Conservation (phyloP, 2,329 filamentous ascomycete genomes). For the Neophaeococcomyces aloes region DNA sequence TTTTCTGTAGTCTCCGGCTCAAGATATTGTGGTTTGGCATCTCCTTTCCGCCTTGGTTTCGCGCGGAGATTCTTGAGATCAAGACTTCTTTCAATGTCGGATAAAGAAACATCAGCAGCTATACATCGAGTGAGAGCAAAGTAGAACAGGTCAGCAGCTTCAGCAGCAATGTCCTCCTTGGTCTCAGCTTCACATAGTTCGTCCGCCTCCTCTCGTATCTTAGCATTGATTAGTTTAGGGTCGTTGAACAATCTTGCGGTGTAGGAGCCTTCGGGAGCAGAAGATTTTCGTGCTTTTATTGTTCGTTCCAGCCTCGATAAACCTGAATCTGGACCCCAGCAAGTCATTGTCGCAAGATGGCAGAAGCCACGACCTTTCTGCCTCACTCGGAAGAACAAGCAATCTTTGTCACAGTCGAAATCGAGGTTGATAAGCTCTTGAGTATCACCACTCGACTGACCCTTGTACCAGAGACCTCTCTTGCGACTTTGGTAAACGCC, state of each 20-base stretch:
- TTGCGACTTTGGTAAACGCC: conserved; percentile 96
- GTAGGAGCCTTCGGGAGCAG: conserved; percentile 82
- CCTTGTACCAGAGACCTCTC: conserved; percentile 92
- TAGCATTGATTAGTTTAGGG: conserved; percentile 75
- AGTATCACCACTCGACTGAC: conserved; percentile 83
- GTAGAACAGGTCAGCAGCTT: conserved; percentile 91
- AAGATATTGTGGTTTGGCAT: conserved; percentile 89
- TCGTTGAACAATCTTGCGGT: conserved; percentile 89
- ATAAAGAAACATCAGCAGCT: conserved; percentile 68
- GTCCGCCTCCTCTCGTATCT: conserved; percentile 97
- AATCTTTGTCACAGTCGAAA: conserved; percentile 88
- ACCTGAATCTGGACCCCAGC: conserved; percentile 76
- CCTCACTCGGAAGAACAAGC: conserved; percentile 75
- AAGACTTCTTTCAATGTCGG: conserved; percentile 83
- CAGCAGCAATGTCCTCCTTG: conserved; percentile 77
- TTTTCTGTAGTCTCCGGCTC: conserved; percentile 44
- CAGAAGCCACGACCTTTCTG: conserved; percentile 89
- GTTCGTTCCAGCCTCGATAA: conserved; percentile 81
- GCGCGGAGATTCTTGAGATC: conserved; percentile 94
- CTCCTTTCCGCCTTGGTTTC: conserved; percentile 70
- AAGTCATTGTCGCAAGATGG: conserved; percentile 82
- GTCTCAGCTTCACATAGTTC: conserved; percentile 81
- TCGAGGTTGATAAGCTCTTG: conserved; percentile 79
- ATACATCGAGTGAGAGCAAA: conserved; percentile 89
- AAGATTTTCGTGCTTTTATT: conserved; percentile 65